Conservation (phyloP, 495 filamentous ascomycete genomes). For the Penicillium arizonense region DNA sequence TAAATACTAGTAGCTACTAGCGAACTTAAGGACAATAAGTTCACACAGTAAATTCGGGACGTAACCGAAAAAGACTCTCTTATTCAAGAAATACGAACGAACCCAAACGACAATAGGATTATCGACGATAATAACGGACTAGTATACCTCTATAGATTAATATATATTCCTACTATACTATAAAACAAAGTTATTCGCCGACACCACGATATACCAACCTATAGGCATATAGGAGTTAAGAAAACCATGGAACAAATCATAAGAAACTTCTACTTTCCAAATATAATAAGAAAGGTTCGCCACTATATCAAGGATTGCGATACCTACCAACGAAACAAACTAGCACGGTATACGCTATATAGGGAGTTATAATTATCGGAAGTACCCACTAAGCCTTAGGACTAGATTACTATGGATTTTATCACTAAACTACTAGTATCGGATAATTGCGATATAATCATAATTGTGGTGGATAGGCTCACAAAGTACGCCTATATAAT, state of each 20-base stretch:
- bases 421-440: conserved; percentile 10
- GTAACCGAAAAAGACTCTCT: too few species aligned
- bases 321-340: conserved; percentile 4
- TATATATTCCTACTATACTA: conserved; percentile 4
- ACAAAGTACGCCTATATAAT: conserved; percentile 2
- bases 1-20: too few species aligned
- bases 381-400: conserved; percentile 4
- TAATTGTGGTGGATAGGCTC: background rate
- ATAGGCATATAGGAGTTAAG: conserved; percentile 2
- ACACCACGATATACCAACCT: background rate
- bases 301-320: conserved; percentile 12
- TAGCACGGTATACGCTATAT: conserved; percentile 1
- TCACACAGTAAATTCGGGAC: too few species aligned
- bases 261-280: conserved; percentile 7
- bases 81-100: too few species aligned
- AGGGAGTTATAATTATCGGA: conserved; percentile 9
- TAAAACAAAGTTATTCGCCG: conserved; percentile 3
- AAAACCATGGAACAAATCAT: conserved; percentile 9
- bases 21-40: too few species aligned
- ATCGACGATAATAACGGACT: conserved; percentile 4
- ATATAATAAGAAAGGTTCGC: background rate
- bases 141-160: conserved; percentile 6
- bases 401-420: conserved; percentile 23
- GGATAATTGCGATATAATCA: conserved; percentile 7
- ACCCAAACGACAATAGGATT: background rate